These are phyloP conservation scores for Chlorophyllum brunneum DNA, from an alignment of 768 basidiomycete genomes.

Conservation along the genomic window DNA sequence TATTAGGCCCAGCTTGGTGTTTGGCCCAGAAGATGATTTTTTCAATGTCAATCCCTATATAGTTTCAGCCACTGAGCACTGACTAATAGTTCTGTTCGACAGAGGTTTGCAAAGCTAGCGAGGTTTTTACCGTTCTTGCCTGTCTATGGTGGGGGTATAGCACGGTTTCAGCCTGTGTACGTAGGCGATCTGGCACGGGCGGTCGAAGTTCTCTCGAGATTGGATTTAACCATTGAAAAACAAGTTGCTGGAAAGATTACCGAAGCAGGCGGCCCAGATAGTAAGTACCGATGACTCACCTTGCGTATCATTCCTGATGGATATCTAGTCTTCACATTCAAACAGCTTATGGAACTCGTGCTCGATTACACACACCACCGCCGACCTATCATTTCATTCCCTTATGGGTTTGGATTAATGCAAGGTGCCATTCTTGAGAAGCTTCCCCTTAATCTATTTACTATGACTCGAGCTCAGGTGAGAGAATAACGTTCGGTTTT, in stretches of 20 bases:
- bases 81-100: background rate
- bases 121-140: constrained; percentile 65
- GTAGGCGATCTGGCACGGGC: constrained; percentile 63
- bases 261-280: constrained; percentile 36
- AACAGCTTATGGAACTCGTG: constrained; percentile 62
- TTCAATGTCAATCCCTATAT: constrained; percentile 52
- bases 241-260: constrained; percentile 49
- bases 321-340: constrained; percentile 59
- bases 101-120: constrained; percentile 64
- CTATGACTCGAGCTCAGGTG: constrained; percentile 69
- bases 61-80: constrained; percentile 11
- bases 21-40: constrained; percentile 74
- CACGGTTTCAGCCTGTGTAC: constrained; percentile 71
- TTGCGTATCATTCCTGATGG: background rate
- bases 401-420: constrained; percentile 57
- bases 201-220: constrained; percentile 54
- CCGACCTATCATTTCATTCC: constrained; percentile 61
- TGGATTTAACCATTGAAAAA: constrained; percentile 37
- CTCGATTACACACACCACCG: constrained; percentile 47
- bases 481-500: background rate
- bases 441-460: constrained; percentile 62
- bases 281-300: constrained; percentile 17
- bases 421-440: constrained; percentile 63
- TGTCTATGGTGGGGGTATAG: constrained; percentile 68
- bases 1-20: constrained; percentile 68